Evolutionary conservation across 106 monocot genomes (phyloP).

Genomic region (Phalaenopsis aphrodite): DNA sequence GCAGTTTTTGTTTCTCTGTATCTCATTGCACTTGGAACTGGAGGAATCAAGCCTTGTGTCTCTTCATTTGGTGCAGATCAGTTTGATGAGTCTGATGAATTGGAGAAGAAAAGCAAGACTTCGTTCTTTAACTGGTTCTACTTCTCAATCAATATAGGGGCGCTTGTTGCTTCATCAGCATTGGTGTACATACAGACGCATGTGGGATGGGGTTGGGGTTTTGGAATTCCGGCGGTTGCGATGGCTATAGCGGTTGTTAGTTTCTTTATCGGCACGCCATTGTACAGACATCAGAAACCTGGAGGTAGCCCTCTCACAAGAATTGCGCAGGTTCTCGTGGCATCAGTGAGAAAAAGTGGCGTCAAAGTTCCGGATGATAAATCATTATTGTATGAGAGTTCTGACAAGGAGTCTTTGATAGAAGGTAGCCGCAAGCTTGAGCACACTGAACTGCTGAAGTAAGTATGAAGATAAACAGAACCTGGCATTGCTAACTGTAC

Average conservation of each 20-base stretch:
- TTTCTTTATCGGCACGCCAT: slow-evolving; percentile 36
- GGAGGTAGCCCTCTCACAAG: slow-evolving; percentile 50
- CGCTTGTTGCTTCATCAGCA: slow-evolving; percentile 35
- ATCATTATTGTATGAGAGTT: slow-evolving; percentile 24
- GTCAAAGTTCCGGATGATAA: slow-evolving; percentile 29
- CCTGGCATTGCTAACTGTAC: too few species aligned
- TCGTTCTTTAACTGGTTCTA: slow-evolving; percentile 63
- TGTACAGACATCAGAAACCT: slow-evolving; percentile 44
- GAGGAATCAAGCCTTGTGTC: slow-evolving; percentile 51
- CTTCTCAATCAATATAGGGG: slow-evolving; percentile 44
- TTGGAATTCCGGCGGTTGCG: slow-evolving; percentile 39
- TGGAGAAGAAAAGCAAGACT: slow-evolving; percentile 43
- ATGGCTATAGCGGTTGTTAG: slow-evolving; percentile 44
- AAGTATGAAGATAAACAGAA: background rate
- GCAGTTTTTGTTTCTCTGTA: slow-evolving; percentile 40
- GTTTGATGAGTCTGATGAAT: slow-evolving; percentile 41
- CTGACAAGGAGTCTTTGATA: slow-evolving; percentile 38
- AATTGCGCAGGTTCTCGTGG: slow-evolving; percentile 44
- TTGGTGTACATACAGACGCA: slow-evolving; percentile 43
- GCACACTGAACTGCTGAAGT: slow-evolving; percentile 37
- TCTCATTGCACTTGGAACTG: slow-evolving; percentile 43
- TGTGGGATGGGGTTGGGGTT: slow-evolving; percentile 50
- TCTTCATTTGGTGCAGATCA: slow-evolving; percentile 56
- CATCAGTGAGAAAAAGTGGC: slow-evolving; percentile 21
- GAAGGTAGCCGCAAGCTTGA: slow-evolving; percentile 46